Base-by-base conservation (phyloP, 805 yeast genomes). In the Lachancea thermotolerans region DNA sequence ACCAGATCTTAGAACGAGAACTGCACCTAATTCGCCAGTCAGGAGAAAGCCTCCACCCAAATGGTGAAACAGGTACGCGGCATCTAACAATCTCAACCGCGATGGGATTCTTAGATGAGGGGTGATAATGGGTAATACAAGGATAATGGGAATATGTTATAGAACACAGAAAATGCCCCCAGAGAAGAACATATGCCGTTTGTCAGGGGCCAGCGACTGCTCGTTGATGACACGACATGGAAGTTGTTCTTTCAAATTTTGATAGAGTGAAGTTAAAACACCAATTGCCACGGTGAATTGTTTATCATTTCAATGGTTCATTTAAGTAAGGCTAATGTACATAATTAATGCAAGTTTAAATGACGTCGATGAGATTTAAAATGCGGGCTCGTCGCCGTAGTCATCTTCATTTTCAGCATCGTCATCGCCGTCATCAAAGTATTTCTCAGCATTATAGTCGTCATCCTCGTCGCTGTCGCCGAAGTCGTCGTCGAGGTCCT, bases 381-480 rank as follows among this genome's bases (percentile, higher is more conserved):
- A 78, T 2, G 80, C 82, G n/a, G 82, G 82, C 57, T 77, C 82
- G 46, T 78, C 81, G 30, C 74, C 77, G 30, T 68, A 74, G 38
- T 72, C 77, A 41, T 74, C 79, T 35, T 71, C 78, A 42, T 63
- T 72, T 27, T 70, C 70, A 41, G 65, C 67, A 46, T 75, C 74
- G 34, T 75, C 80, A 40, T 67, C 70, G 33, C 81, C 85, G 51
- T 76, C 82, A 52, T 78, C 82, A 59, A 78, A 78, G 57, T 78
- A 78, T 58, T 76, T 75, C 49, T 77, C 82, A 10, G 81, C 82
- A 53, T 78, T 78, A 55, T 78, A 78, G 54, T 78, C 84, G 49
- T 78, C 82, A 49, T 78, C 82, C 30, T 77, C 83, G 44, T 57
- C 65, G 21, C 78, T 82, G 33, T 74, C 81, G 45, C 76, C 82